A percentile compares a stretch with the other conserved stretches of the same genome.
Evolutionary conservation across 345 rosid genomes (phyloP).

Genomic region (Toxicodendron radicans): DNA sequence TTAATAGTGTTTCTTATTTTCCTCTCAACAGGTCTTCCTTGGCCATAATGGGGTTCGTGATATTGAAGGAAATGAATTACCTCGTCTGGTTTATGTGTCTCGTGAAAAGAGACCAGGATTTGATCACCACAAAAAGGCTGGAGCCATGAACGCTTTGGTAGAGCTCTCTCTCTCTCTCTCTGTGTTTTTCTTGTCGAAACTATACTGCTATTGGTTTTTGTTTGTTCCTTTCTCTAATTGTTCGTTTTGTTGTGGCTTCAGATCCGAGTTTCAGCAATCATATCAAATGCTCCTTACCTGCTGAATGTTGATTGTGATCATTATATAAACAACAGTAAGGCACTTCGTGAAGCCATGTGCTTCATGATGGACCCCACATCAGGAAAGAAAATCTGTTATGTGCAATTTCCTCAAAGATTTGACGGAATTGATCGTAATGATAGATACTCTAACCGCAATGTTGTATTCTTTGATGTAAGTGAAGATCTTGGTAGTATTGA

Average conservation of each 20-base stretch:
- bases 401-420: slow-evolving; percentile 86
- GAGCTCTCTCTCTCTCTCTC: slow-evolving; percentile 7
- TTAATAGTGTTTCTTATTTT: slow-evolving; percentile 8
- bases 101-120: slow-evolving; percentile 96
- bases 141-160: slow-evolving; percentile 94
- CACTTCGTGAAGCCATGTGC: slow-evolving; percentile 83
- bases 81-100: slow-evolving; percentile 79
- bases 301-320: slow-evolving; percentile 88
- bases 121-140: slow-evolving; percentile 93
- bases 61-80: slow-evolving; percentile 73
- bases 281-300: slow-evolving; percentile 77
- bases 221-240: slow-evolving; percentile 15
- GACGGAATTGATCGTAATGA: slow-evolving; percentile 79
- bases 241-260: slow-evolving; percentile 21
- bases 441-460: slow-evolving; percentile 79
- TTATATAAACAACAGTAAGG: slow-evolving; percentile 81
- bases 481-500: slow-evolving; percentile 5
- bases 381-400: slow-evolving; percentile 74
- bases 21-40: slow-evolving; percentile 64
- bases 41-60: slow-evolving; percentile 74
- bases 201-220: not conserved
- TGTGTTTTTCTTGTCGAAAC: not conserved
- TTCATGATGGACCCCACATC: slow-evolving; percentile 87
- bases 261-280: slow-evolving; percentile 72
- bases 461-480: slow-evolving; percentile 79